Evolutionary conservation across 1,284 basidiomycete genomes (phyloP), one percentile per base, ranked within the genome.

Genomic region (Nidula niveotomentosa): DNA sequence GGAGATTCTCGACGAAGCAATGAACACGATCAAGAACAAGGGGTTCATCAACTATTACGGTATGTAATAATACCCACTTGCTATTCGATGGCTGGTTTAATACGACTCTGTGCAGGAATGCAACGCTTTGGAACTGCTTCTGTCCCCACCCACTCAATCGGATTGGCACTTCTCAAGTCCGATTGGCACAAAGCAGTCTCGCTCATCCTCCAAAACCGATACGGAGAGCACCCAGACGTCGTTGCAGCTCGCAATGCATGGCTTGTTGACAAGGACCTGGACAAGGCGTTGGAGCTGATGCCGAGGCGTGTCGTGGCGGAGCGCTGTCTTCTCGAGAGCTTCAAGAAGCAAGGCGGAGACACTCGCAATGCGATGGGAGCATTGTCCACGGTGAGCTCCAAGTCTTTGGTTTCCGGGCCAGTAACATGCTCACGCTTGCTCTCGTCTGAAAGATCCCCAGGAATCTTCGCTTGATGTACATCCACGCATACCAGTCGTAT

Each of bases 41-140:
- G 97, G 97, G 0, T 98, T 98, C 71, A 92, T 99, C 70, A 99
- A 99, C 70, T 99, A 98, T 68, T 99, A 97, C 68, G 96, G 94
- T 91, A 30, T n/a, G 30, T 23, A 15, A 46, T 49, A 17, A 37
- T 45, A 44, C 33, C 45, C 43, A 44, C 23, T 8, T 30, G 12
- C 34, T 48, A 47, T 34, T 48, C 45, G 23, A 47, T n/a, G 18
- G 2, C 18, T n/a, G 10, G 23, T 23, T 23, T 23, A 23, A 23
- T 7, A 47, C 2, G 45, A 15, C 13, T n/a, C 45, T 15, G 37
- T 30, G 10, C 52, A 94, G 92, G 95, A 41, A 98, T 99, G 96
- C 97, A 99, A 69, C 88, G 97, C 13, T 99, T 99, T 71, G 97
- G 97, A 35, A 99, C 96, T 1, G 94, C 96, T 6, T 87, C 93